Percentiles rank a stretch among this genome's conserved stretches.
phyloP scores from a whole-genome alignment of 1,139 yeast genomes.

The Suhomyces chickasaworum region DNA sequence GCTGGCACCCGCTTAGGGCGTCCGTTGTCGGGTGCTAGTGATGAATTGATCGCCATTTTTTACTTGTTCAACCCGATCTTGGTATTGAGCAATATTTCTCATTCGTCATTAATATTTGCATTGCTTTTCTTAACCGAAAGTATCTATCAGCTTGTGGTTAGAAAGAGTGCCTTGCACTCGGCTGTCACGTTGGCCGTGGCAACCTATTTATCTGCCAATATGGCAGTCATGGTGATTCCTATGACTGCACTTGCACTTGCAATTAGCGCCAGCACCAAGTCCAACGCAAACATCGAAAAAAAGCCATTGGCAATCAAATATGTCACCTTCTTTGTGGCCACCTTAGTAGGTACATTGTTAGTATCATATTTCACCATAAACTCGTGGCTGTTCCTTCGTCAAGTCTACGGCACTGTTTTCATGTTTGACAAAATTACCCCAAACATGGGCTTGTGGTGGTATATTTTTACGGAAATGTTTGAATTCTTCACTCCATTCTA shows the following conservation, averaged over 20 bases:
- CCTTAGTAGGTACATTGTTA: constrained; percentile 37
- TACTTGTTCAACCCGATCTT: constrained; percentile 82
- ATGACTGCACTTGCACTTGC: constrained; percentile 43
- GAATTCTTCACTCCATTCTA: constrained; percentile 85
- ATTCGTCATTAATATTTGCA: constrained; percentile 65
- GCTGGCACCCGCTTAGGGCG: constrained; percentile 26
- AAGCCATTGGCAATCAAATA: constrained; percentile 21
- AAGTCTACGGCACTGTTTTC: constrained; percentile 64
- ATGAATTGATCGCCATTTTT: constrained; percentile 55
- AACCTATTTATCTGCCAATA: constrained; percentile 64
- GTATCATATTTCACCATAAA: constrained; percentile 36
- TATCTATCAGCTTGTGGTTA: constrained; percentile 47
- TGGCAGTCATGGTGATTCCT: constrained; percentile 59
- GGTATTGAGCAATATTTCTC: constrained; percentile 65
- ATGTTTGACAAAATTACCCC: constrained; percentile 72
- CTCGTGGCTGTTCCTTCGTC: constrained; percentile 51
- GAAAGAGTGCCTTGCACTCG: constrained; percentile 44
- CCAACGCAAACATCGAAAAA: neutral
- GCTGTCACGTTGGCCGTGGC: constrained; percentile 63
- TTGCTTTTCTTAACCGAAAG: constrained; percentile 58
- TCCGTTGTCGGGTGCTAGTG: constrained; percentile 28
- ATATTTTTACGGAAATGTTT: constrained; percentile 92
- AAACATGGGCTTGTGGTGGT: constrained; percentile 97
- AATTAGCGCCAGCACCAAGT: neutral
- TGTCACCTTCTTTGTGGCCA: constrained; percentile 26